A percentile compares a stretch with the other conserved stretches of the same genome.
Evolutionary conservation across 1,284 basidiomycete species (phyloP).

Genomic region (Lentinula novae-zelandiae): DNA sequence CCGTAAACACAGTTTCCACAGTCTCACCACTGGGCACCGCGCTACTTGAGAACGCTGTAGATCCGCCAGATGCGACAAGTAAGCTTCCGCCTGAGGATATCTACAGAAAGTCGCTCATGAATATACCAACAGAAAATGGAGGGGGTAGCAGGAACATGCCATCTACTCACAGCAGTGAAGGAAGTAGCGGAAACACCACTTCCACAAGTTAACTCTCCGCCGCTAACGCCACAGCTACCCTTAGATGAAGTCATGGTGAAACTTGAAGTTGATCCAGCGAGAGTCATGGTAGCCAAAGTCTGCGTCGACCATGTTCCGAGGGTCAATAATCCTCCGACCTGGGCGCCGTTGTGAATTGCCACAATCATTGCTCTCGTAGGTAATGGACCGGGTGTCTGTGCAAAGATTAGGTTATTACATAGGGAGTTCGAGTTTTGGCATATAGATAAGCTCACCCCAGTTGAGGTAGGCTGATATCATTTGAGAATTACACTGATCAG

Average conservation of each 20-base stretch:
- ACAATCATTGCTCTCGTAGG: conserved; percentile 43
- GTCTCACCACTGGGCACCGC: conserved; percentile 49
- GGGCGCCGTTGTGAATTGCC: conserved; percentile 28
- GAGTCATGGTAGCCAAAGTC: conserved; percentile 42
- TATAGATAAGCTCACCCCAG: conserved; percentile 1
- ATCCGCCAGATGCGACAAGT: conserved; percentile 48
- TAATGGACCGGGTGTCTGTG: conserved; percentile 30
- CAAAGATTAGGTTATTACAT: background rate
- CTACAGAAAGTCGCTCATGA: conserved; percentile 22
- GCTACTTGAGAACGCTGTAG: conserved; percentile 48
- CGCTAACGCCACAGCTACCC: conserved; percentile 43
- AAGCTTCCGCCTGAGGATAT: conserved; percentile 43
- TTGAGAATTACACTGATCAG: background rate
- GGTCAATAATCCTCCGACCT: conserved; percentile 42
- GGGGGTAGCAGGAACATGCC: background rate
- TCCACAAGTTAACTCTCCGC: conserved; percentile 40
- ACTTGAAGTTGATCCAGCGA: conserved; percentile 34
- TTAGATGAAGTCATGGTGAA: conserved; percentile 52
- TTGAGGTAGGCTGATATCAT: background rate
- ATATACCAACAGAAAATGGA: background rate
- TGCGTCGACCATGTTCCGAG: conserved; percentile 50
- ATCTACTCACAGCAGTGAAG: conserved; percentile 46
- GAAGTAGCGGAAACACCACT: conserved; percentile 40
- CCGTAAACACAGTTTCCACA: conserved; percentile 49
- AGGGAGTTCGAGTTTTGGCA: background rate